Evolutionary conservation across 2,329 filamentous ascomycete genomes (phyloP), one percentile per base, ranked within the genome.

Genomic region (Trichoderma oligosporum): DNA sequence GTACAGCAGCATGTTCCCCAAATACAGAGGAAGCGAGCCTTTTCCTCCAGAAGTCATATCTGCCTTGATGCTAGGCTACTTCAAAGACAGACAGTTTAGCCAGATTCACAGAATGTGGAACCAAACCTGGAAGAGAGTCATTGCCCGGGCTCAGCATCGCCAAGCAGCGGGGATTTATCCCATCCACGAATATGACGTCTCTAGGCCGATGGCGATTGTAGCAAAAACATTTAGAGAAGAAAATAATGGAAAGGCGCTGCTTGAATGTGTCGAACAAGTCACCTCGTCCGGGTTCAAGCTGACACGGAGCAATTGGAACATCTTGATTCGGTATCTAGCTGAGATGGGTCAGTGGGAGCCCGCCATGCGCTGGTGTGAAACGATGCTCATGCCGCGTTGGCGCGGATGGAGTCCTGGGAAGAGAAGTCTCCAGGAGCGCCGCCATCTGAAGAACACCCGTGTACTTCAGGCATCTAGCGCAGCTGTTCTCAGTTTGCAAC

Each of bases 271-370:
- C 25, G 70, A 77, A 20, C 71, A 79, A n/a, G 75, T 92, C 9
- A 75, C 82, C 7, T 68, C 70, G 1, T 78, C 80, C 38, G 93
- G 92, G 9, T 97, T 93, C 74, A 74, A 76, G 25, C 72, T 97
- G 57, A 86, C 90, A 66, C 86, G 82, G 68, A 81, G 80, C 64
- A 91, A 89, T 63, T 96, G 91, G 91, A 94, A 96, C 68, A 78
- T 82, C 49, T 85, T 89, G 62, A 80, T 96, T 56, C 83, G 87
- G 64, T 72, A 79, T 49, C 82, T 97, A 25, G 82, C 84, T 22
- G 74, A 78, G 12, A 77, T 84, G 54, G 78, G 80, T 44, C 77
- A 80, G 44, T 80, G 81, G 64, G 73, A 82, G 46, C 78, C 86
- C 18, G 91, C 91, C 35, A 96, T 94, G 72, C 68, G 74, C 20